Conservation (phyloP, 2,329 filamentous ascomycete genomes). For the Didymella pinodella region DNA sequence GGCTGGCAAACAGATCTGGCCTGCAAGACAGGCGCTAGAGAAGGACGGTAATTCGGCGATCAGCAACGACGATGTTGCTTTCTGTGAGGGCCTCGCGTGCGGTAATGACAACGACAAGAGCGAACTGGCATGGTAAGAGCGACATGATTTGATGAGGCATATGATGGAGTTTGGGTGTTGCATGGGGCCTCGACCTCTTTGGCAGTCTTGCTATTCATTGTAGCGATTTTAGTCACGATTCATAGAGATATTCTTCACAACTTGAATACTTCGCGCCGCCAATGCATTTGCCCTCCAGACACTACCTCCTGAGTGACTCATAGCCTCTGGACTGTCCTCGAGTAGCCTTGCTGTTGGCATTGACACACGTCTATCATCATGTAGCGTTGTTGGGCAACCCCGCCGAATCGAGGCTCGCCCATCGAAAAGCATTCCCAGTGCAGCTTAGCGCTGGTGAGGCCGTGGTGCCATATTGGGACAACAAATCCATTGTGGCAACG, state of each 20-base stretch:
- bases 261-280: neutral
- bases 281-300: neutral
- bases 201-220: conserved; percentile 8
- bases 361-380: neutral
- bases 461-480: conserved; percentile 21
- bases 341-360: neutral
- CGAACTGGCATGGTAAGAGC: conserved; percentile 35
- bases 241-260: neutral
- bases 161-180: conserved; percentile 31
- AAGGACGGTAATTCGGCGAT: conserved; percentile 27
- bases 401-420: conserved; percentile 8
- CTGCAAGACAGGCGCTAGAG: conserved; percentile 52
- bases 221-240: conserved; percentile 16
- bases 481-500: conserved; percentile 17
- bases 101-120: conserved; percentile 40
- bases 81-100: conserved; percentile 40
- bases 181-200: conserved; percentile 28
- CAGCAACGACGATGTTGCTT: conserved; percentile 39
- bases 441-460: neutral
- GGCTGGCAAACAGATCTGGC: conserved; percentile 61
- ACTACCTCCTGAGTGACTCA: neutral
- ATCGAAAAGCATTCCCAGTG: conserved; percentile 5
- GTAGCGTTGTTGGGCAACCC: conserved; percentile 5
- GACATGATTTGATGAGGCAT: conserved; percentile 23
- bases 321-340: neutral